Percentiles rank a stretch among this genome's conserved stretches.
Conservation (phyloP, 208 protist genomes). For the Polymyxa betae region DNA sequence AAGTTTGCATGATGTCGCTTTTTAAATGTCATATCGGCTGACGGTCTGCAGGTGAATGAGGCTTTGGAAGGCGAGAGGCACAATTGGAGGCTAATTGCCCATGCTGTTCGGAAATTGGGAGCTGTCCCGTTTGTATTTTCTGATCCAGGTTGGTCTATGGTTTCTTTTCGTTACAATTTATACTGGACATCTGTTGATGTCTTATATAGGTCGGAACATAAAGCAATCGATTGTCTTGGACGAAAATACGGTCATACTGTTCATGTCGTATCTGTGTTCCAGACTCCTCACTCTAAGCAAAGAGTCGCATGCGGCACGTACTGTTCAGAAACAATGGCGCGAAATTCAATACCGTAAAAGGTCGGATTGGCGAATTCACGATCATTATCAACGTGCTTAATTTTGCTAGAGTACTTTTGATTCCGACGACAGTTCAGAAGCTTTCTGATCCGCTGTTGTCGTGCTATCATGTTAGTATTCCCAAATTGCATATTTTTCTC, state of each 20-base stretch:
- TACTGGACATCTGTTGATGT: background rate
- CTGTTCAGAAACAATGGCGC: conserved; percentile 3
- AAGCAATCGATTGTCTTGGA: background rate
- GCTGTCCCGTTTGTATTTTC: background rate
- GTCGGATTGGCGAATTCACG: background rate
- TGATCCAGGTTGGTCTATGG: background rate
- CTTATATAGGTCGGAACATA: background rate
- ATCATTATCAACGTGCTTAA: background rate
- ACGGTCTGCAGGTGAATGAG: background rate
- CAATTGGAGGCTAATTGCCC: background rate
- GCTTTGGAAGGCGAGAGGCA: background rate
- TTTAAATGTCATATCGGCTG: background rate
- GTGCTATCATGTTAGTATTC: background rate
- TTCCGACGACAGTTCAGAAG: background rate
- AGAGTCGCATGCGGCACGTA: conserved; percentile 16
- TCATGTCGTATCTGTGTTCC: background rate
- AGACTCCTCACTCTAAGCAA: background rate
- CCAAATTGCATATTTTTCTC: too few species aligned
- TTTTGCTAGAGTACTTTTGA: background rate
- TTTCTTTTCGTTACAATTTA: too few species aligned
- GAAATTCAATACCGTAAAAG: background rate
- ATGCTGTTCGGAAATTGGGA: background rate
- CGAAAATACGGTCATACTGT: background rate
- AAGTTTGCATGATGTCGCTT: background rate
- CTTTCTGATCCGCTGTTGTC: background rate